Evolutionary conservation across 768 basidiomycete species (phyloP).

Genomic region (Chalciporus chontae): DNA sequence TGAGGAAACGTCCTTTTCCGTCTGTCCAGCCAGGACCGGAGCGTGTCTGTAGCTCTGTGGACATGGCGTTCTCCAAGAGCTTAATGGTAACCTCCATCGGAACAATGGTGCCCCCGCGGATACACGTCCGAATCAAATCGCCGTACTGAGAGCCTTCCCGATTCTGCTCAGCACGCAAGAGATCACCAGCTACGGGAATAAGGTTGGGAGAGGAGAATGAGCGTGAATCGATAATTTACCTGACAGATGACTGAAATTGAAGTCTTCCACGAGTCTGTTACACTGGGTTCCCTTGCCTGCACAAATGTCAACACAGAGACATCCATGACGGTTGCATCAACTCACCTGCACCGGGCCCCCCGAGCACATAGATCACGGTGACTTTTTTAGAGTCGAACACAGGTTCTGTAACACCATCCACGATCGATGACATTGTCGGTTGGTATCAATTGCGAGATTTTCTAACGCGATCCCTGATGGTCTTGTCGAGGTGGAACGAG

Average conservation of each 20-base stretch:
- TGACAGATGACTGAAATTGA: slow-evolving; percentile 89
- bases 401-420: slow-evolving; percentile 8
- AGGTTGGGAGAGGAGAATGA: slow-evolving; percentile 6
- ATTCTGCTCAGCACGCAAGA: slow-evolving; percentile 90
- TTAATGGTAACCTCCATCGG: slow-evolving; percentile 97
- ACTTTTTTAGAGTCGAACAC: slow-evolving; percentile 69
- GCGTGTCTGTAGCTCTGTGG: slow-evolving; percentile 46
- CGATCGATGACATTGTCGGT: slow-evolving; percentile 13
- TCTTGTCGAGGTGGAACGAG: slow-evolving; percentile 57
- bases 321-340: slow-evolving; percentile 4
- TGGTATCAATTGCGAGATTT: slow-evolving; percentile 2
- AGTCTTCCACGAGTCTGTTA: slow-evolving; percentile 74
- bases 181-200: slow-evolving; percentile 77
- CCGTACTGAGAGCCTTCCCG: slow-evolving; percentile 83
- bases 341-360: slow-evolving; percentile 92
- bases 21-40: slow-evolving; percentile 58
- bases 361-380: slow-evolving; percentile 90
- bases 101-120: slow-evolving; percentile 89
- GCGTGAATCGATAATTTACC: slow-evolving; percentile 44
- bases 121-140: slow-evolving; percentile 79
- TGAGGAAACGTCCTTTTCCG: slow-evolving; percentile 81
- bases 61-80: slow-evolving; percentile 92
- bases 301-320: slow-evolving; percentile 3
- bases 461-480: slow-evolving; percentile 18
- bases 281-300: slow-evolving; percentile 97